phyloP scores from a whole-genome alignment of 2,329 filamentous ascomycete genomes.

The Xylaria sp. region DNA sequence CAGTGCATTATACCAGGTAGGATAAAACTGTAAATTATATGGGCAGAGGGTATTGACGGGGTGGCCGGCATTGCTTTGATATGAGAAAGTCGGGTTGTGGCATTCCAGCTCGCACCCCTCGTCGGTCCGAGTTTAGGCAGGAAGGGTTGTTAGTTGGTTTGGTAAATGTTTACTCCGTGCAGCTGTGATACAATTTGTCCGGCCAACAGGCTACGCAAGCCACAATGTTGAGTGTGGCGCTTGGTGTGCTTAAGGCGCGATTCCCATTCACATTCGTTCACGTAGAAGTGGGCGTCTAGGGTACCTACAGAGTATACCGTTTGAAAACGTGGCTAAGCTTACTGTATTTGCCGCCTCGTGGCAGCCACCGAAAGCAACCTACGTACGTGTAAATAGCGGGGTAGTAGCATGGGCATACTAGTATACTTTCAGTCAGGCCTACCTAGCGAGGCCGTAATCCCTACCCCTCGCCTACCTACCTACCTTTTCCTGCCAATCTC shows the following conservation, averaged over 20 bases:
- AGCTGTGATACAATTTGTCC: slow-evolving; percentile 37
- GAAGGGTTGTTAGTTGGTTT: neutral
- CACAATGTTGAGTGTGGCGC: neutral
- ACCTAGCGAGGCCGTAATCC: too few species aligned
- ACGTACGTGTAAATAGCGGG: too few species aligned
- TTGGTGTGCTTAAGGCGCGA: neutral
- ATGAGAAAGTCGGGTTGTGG: neutral
- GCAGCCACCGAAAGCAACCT: neutral
- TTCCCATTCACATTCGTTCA: neutral
- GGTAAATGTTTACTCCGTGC: slow-evolving; percentile 29
- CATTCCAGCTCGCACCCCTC: too few species aligned
- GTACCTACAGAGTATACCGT: neutral
- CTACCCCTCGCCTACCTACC: too few species aligned
- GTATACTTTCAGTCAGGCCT: too few species aligned
- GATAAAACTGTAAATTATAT: neutral
- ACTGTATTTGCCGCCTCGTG: neutral
- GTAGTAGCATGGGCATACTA: too few species aligned
- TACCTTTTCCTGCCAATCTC: too few species aligned
- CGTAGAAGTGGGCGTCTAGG: too few species aligned
- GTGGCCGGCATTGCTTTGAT: neutral
- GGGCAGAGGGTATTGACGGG: neutral
- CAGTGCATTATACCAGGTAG: neutral
- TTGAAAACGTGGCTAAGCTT: neutral
- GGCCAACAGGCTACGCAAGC: slow-evolving; percentile 32
- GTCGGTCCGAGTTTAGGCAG: too few species aligned